Evolutionary conservation across 208 protist species (phyloP), one percentile per base, ranked within the genome.

Genomic region (Acanthamoeba lenticulata): DNA sequence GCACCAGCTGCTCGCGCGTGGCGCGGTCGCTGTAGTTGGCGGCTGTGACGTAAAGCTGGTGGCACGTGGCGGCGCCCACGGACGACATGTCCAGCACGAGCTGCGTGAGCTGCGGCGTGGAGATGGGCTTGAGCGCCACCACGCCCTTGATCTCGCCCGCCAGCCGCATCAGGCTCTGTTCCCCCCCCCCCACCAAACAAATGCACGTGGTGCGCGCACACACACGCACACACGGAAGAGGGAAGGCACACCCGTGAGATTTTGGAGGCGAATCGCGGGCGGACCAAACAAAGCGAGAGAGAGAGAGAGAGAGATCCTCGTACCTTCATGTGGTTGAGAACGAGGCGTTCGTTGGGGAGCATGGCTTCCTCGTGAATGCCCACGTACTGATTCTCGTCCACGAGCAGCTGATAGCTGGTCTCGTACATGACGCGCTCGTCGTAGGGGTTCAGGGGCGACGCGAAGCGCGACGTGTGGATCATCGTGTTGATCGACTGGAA

Each of bases 381-480:
- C 9, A 72, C 62, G 34, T 72, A 72, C 11, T 72, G n/a, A 29
- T 72, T 72, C 34, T 72, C 62, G n/a, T 72, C 62, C 17, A 72
- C 62, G n/a, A 72, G 34, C 34, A 72, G 21, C 62, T 72, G 62
- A 29, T 72, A 29, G 34, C 62, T 42, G 32, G 34, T 32, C 62
- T 86, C 77, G 47, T 86, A 86, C 77, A 86, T 86, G 9, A 86
- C 44, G 19, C 44, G 44, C 32, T 47, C 77, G 32, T 86, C 77
- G 32, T 60, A 60, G 38, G 42, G n/a, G 21, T 15, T 36, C 27
- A 86, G 77, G 15, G 77, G 77, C 44, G 77, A 86, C 24, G 77
- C 40, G 47, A 86, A 86, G 2, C 77, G 40, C 21, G 77, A 86
- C n/a, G 77, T 86, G 42, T 86, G 77, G 9, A 86, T 34, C 38